Evolutionary conservation across 225 moss, liverwort and hornwort genomes (phyloP).

Genomic region (Sphagnum contortum): DNA sequence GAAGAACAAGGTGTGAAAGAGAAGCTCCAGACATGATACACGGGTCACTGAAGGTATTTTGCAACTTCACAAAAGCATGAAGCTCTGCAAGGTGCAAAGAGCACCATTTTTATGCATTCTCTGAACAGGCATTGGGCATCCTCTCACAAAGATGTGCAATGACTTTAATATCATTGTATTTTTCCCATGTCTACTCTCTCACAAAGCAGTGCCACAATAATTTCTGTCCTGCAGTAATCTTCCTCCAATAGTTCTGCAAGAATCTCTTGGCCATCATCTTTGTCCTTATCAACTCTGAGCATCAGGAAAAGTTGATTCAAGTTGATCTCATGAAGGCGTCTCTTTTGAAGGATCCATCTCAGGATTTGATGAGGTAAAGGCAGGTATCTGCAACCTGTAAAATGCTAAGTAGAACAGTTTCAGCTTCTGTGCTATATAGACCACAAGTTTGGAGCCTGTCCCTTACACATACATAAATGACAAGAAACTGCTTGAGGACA

Average conservation of each 20-base stretch:
- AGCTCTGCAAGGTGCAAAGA: slow-evolving; percentile 44
- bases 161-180: slow-evolving; percentile 38
- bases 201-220: slow-evolving; percentile 47
- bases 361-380: slow-evolving; percentile 28
- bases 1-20: slow-evolving; percentile 43
- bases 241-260: slow-evolving; percentile 34
- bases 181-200: slow-evolving; percentile 40
- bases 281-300: slow-evolving; percentile 24
- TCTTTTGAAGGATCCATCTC: slow-evolving; percentile 52
- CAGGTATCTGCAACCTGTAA: slow-evolving; percentile 30
- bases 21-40: slow-evolving; percentile 52
- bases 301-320: slow-evolving; percentile 34
- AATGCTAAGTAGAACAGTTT: slow-evolving; percentile 34
- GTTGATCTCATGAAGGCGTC: slow-evolving; percentile 35
- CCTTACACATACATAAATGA: slow-evolving; percentile 48
- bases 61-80: slow-evolving; percentile 36
- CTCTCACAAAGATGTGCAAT: slow-evolving; percentile 32
- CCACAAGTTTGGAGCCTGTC: slow-evolving; percentile 17
- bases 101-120: slow-evolving; percentile 35
- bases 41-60: slow-evolving; percentile 27
- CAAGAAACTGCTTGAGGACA: slow-evolving; percentile 49
- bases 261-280: slow-evolving; percentile 3
- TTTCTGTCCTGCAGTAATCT: slow-evolving; percentile 32
- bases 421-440: slow-evolving; percentile 46
- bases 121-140: slow-evolving; percentile 27